Evolutionary conservation across 2,329 filamentous ascomycete species (phyloP).

Genomic region (Plectosphaerella sp.): DNA sequence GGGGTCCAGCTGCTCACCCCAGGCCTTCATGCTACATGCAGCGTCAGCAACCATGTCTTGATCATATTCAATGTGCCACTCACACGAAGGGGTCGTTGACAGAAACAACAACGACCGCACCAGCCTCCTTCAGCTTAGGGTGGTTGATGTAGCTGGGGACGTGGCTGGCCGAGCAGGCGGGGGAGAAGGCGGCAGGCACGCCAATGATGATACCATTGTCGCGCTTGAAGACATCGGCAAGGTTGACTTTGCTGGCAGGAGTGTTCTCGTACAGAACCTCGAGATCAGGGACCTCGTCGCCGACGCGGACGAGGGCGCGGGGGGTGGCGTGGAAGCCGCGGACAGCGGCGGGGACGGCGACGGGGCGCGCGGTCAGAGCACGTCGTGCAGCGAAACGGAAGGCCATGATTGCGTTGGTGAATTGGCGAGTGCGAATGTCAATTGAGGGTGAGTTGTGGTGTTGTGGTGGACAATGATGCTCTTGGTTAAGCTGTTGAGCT

Average conservation of each 20-base stretch:
- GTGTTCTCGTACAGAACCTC: conserved; percentile 77
- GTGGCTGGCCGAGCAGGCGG: conserved; percentile 58
- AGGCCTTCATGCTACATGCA: conserved; percentile 74
- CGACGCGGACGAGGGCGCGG: conserved; percentile 64
- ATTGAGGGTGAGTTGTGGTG: neutral
- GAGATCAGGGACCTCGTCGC: conserved; percentile 73
- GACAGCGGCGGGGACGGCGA: conserved; percentile 11
- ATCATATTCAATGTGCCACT: conserved; percentile 27
- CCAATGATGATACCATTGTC: conserved; percentile 80
- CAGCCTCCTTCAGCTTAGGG: conserved; percentile 71
- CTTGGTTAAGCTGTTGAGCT: neutral
- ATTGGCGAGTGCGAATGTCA: conserved; percentile 1
- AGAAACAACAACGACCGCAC: conserved; percentile 81
- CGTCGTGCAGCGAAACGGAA: conserved; percentile 30
- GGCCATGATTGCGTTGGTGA: conserved; percentile 21
- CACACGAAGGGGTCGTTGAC: conserved; percentile 96
- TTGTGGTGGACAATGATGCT: neutral
- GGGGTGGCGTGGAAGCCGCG: conserved; percentile 61
- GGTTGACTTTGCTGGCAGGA: conserved; percentile 88
- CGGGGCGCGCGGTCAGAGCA: conserved; percentile 22
- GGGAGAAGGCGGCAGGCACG: conserved; percentile 73
- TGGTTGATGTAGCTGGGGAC: conserved; percentile 84
- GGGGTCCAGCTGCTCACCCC: conserved; percentile 75
- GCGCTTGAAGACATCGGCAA: conserved; percentile 67
- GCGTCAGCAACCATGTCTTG: conserved; percentile 4